phyloP scores from a whole-genome alignment of 495 filamentous ascomycete species.

The Aspergillus steynii region DNA sequence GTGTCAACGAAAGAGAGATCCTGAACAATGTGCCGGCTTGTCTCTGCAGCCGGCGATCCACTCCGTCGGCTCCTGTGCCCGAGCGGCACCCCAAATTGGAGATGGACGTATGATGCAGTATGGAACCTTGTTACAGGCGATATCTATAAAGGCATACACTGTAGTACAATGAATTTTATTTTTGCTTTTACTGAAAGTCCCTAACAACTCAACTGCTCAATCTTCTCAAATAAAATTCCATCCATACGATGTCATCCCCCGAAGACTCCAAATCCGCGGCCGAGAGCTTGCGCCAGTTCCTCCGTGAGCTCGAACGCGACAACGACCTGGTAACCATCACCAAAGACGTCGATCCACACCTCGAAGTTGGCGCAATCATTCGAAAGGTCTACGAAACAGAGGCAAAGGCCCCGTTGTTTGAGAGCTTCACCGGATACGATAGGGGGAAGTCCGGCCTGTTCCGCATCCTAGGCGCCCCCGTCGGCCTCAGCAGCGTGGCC shows the following conservation, averaged over 20 bases:
- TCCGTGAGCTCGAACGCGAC: constrained; percentile 33
- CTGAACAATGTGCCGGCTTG: not conserved
- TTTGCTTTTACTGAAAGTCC: too few species aligned
- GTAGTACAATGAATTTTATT: too few species aligned
- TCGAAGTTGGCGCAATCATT: constrained; percentile 38
- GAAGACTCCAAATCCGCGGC: not conserved
- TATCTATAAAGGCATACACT: too few species aligned
- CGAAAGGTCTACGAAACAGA: constrained; percentile 37
- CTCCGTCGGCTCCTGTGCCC: not conserved
- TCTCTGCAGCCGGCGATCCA: not conserved
- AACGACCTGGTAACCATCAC: constrained; percentile 36
- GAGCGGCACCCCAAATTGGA: not conserved
- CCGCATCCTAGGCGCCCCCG: constrained; percentile 41
- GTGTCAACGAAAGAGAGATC: not conserved
- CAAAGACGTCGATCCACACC: constrained; percentile 30
- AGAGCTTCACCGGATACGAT: constrained; percentile 33
- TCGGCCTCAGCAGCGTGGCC: constrained; percentile 22
- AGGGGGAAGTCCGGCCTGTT: constrained; percentile 30
- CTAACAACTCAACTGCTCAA: too few species aligned
- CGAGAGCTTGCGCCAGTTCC: constrained; percentile 16
- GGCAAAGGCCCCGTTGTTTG: constrained; percentile 40
- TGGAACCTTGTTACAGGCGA: not conserved
- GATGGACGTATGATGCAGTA: not conserved
- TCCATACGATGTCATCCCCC: not conserved
- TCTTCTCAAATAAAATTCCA: too few species aligned